Evolutionary conservation across 2,329 filamentous ascomycete species (phyloP).

Genomic region (Huntiella bhutanensis): DNA sequence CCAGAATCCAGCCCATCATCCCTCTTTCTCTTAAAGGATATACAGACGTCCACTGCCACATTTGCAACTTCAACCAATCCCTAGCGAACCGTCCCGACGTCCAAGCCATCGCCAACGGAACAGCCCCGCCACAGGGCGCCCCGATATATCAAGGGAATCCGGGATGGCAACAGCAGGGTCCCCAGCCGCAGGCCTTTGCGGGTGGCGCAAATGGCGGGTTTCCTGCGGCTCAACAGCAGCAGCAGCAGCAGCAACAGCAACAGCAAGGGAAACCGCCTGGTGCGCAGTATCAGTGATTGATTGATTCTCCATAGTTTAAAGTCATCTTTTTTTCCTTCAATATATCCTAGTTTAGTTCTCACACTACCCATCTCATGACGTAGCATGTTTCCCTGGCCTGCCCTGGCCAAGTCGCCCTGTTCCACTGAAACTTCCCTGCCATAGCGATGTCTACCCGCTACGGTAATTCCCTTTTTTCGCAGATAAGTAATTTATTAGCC

Average conservation of each 20-base stretch:
- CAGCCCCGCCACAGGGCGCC: slow-evolving; percentile 13
- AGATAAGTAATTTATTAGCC: too few species aligned
- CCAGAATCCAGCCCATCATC: slow-evolving; percentile 37
- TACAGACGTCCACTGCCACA: slow-evolving; percentile 51
- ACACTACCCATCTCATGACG: too few species aligned
- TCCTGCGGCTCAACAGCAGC: not conserved
- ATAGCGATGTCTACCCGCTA: too few species aligned
- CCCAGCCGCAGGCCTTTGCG: slow-evolving; percentile 10
- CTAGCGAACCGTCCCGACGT: slow-evolving; percentile 39
- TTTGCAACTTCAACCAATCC: slow-evolving; percentile 59
- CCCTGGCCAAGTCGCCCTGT: too few species aligned
- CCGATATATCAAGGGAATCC: slow-evolving; percentile 14
- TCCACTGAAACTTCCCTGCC: too few species aligned
- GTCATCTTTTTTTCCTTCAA: too few species aligned
- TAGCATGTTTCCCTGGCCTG: too few species aligned
- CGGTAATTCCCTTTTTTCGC: too few species aligned
- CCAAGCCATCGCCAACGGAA: slow-evolving; percentile 29
- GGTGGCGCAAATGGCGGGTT: not conserved
- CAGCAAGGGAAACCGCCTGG: slow-evolving; percentile 3
- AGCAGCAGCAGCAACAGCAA: not conserved
- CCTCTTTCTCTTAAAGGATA: slow-evolving; percentile 50
- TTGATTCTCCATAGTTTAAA: not conserved
- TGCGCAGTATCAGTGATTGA: slow-evolving; percentile 6
- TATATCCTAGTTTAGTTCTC: too few species aligned
- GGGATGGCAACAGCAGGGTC: slow-evolving; percentile 16